Conservation (phyloP, 2,329 filamentous ascomycete species). For the Claviceps capensis region DNA sequence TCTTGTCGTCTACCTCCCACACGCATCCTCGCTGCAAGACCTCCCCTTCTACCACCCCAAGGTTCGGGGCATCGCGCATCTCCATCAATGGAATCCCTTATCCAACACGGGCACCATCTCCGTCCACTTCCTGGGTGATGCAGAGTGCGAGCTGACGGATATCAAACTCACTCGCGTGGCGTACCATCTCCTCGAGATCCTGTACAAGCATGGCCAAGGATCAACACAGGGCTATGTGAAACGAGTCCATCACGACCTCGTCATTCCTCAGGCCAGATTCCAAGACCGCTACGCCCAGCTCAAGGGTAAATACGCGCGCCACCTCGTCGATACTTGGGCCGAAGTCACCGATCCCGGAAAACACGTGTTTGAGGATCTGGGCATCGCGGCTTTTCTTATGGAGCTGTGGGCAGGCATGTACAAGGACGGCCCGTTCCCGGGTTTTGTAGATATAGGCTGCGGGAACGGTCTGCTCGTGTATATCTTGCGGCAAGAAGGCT, state of each 20-base stretch:
- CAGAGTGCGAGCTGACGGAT: slow-evolving; percentile 13
- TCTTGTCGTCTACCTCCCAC: slow-evolving; percentile 63
- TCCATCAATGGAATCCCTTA: slow-evolving; percentile 49
- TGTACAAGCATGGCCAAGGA: slow-evolving; percentile 63
- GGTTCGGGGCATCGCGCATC: slow-evolving; percentile 59
- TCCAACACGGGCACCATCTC: slow-evolving; percentile 36
- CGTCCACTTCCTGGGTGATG: slow-evolving; percentile 45
- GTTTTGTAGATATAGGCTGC: slow-evolving; percentile 92
- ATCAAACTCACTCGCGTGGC: slow-evolving; percentile 51
- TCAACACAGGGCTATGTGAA: slow-evolving; percentile 57
- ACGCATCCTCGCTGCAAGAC: slow-evolving; percentile 44
- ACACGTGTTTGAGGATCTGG: slow-evolving; percentile 89
- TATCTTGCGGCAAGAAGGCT: slow-evolving; percentile 69
- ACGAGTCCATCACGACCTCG: slow-evolving; percentile 66
- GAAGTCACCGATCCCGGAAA: slow-evolving; percentile 80
- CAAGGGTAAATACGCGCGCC: slow-evolving; percentile 64
- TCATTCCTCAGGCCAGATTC: slow-evolving; percentile 62
- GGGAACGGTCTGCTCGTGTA: slow-evolving; percentile 86
- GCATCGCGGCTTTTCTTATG: slow-evolving; percentile 82
- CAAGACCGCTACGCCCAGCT: slow-evolving; percentile 73
- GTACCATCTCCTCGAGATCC: slow-evolving; percentile 50
- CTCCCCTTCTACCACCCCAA: slow-evolving; percentile 83
- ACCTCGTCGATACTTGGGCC: slow-evolving; percentile 62
- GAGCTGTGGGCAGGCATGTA: slow-evolving; percentile 89
- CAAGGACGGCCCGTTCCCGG: slow-evolving; percentile 46